Conservation (phyloP, 2,329 filamentous ascomycete genomes). For the Paecilomyces formosus region DNA sequence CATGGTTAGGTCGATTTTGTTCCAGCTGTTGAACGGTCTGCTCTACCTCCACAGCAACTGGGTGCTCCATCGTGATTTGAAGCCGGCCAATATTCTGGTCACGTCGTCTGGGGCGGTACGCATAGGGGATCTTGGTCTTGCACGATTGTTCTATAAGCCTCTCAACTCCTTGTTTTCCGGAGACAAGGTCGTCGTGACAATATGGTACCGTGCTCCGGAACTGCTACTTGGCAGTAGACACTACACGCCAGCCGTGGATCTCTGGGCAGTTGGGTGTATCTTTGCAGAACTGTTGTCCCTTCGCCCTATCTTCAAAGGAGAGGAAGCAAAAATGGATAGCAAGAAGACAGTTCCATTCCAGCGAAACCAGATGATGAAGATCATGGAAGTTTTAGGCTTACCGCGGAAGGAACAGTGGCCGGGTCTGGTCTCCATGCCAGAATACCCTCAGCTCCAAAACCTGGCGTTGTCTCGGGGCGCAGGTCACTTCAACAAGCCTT, state of each 20-base stretch:
- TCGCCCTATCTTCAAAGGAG: conserved; percentile 93
- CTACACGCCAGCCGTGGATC: conserved; percentile 93
- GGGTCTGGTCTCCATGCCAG: conserved; percentile 74
- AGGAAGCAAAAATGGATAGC: conserved; percentile 97
- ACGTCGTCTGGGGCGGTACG: conserved; percentile 84
- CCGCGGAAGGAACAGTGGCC: conserved; percentile 88
- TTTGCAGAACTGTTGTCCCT: conserved; percentile 89
- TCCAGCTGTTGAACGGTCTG: conserved; percentile 88
- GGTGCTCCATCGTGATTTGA: conserved; percentile 94
- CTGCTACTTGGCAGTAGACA: conserved; percentile 86
- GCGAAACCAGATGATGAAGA: conserved; percentile 97
- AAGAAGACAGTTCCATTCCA: conserved; percentile 98
- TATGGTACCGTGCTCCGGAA: conserved; percentile 97
- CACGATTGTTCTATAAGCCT: conserved; percentile 88
- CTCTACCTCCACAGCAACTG: conserved; percentile 94
- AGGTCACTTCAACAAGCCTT: conserved; percentile 45
- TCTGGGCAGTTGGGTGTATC: conserved; percentile 97
- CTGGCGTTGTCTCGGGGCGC: conserved; percentile 37
- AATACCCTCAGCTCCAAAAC: conserved; percentile 64
- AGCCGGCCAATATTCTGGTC: conserved; percentile 98
- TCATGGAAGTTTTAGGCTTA: conserved; percentile 90
- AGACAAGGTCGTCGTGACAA: conserved; percentile 97
- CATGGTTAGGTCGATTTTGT: conserved; percentile 90
- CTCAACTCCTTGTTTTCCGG: conserved; percentile 85
- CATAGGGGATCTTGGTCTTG: conserved; percentile 89